Base-by-base conservation (phyloP, 805 yeast genomes). In the Monosporozyma aerobia region DNA sequence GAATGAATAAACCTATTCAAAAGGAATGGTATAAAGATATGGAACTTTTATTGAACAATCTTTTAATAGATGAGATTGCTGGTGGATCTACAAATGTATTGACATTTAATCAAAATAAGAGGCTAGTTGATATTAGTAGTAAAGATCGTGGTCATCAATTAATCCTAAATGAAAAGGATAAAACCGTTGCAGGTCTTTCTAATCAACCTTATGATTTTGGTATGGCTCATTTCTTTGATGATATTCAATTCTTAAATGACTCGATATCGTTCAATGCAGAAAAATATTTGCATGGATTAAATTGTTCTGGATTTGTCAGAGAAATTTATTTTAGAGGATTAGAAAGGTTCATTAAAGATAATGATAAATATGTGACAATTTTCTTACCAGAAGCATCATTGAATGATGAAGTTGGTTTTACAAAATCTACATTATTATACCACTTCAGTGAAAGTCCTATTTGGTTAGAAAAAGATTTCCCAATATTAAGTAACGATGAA, bases 311-410 rank as follows among this genome's bases (percentile, higher is more conserved):
- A 29, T 81, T 87, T 63, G 90, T 87, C 5, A 75, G 77, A n/a
- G 95, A 88, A 59, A 58, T 88, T 14, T 73, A 79, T 45, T 78
- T 87, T 51, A 77, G 90, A 53, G 75, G 77, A 11, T 67, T 88
- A 19, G 68, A 73, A 2, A 56, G 75, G 45, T 67, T 87, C 48
- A 77, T 90, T 16, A 48, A 53, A 3, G 63, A 73, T 0, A 33
- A 67, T 0, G 70, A 76, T 29, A 85, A 82, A 61, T 53, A 58
- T 16, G 48, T 57, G 23, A 85, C 95, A 0, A 71, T 90, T 0
- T 78, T 90, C 51, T 73, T 88, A 7, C 73, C 79, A 0, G 63
- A 60, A 37, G 65, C 69, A 16, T 60, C 72, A 10, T 73, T 71
- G 47, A 53, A 54, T 46, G 63, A 62, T 49, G 76, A 73, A 50